Evolutionary conservation across 176 grass and related monocot genomes (phyloP).

Genomic region (Hordeum vulgare): MorexV3_pseudomolecules_assembly NC_058518.1:427285797-427286296

Average conservation of each 20-base stretch:
- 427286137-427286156: background rate
- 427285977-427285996: background rate
- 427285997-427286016: background rate
- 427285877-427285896: no score
- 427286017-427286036: background rate
- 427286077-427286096: background rate
- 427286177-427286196: background rate
- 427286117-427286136: background rate
- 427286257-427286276: background rate
- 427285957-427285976: no score
- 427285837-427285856: background rate
- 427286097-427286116: background rate
- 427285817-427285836: background rate
- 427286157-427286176: background rate
- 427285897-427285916: no score
- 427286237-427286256: background rate
- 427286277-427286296: background rate
- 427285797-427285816: background rate
- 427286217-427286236: background rate
- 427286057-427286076: background rate
- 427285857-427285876: no score
- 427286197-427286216: background rate
- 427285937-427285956: no score
- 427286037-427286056: background rate
- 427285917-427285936: no score